These are phyloP conservation scores for Lentinula edodes DNA, from an alignment of 768 basidiomycete species.

Conservation along the genomic window DNA sequence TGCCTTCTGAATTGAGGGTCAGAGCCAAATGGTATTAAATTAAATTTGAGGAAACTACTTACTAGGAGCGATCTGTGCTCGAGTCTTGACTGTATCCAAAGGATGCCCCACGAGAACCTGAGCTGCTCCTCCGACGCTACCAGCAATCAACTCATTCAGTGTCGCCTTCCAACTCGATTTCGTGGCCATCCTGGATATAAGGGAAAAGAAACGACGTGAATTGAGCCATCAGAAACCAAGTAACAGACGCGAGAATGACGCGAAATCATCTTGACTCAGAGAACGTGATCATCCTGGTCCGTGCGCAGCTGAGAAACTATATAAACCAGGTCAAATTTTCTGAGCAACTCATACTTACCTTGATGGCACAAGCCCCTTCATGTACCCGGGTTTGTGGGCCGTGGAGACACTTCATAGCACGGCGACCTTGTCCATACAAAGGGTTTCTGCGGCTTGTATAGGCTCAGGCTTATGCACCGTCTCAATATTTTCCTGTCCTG, in stretches of 20 bases:
- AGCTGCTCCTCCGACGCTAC: slow-evolving; percentile 87
- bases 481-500: slow-evolving; percentile 41
- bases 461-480: slow-evolving; percentile 39
- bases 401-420: slow-evolving; percentile 1
- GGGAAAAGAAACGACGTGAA: background rate
- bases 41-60: slow-evolving; percentile 19
- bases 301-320: slow-evolving; percentile 6
- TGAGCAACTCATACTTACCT: slow-evolving; percentile 14
- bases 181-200: slow-evolving; percentile 4
- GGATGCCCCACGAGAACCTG: slow-evolving; percentile 96
- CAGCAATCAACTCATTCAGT: slow-evolving; percentile 79
- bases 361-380: slow-evolving; percentile 1
- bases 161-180: slow-evolving; percentile 39
- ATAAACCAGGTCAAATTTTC: background rate
- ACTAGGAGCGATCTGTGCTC: slow-evolving; percentile 87
- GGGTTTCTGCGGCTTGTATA: slow-evolving; percentile 40
- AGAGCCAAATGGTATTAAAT: slow-evolving; percentile 3
- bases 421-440: slow-evolving; percentile 17
- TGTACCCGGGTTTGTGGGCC: background rate
- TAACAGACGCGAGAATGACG: slow-evolving; percentile 3
- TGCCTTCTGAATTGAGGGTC: slow-evolving; percentile 48
- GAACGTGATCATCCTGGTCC: slow-evolving; percentile 7
- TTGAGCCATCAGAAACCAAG: background rate
- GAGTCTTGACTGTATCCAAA: slow-evolving; percentile 82
- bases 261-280: background rate